Evolutionary conservation across 495 filamentous ascomycete genomes (phyloP), one percentile per base, ranked within the genome.

Genomic region (Annulohypoxylon maeteangense): DNA sequence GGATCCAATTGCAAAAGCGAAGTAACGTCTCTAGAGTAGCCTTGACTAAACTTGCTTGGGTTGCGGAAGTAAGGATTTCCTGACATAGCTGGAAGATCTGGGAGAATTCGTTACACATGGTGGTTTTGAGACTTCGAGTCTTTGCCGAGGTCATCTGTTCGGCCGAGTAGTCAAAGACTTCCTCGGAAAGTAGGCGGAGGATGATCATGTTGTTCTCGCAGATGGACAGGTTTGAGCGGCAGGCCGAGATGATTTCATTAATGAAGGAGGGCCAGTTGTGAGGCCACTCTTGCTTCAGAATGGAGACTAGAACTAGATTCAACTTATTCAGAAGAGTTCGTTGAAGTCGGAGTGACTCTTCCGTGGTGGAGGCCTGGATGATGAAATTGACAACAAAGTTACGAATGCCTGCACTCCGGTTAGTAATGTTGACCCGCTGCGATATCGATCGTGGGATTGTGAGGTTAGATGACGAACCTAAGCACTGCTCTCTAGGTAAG

Each of bases 131-230:
- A 72, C 97, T 97, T 75, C 94, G 90, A 22, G 94, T 95, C 84
- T 98, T 99, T 25, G 89, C 87, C 29, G 94, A 97, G 11, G 96
- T 99, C 95, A 98, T 97, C 78, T 97, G 93, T 71, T 98, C 95
- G 55, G 95, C 94, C 6, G 96, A 98, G 78, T 93, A 99, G 80
- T 99, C 95, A 76, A 99, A 98, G 6, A 98, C 95, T 81, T 98
- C 95, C 79, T 99, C 95, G 8, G 95, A 98, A 38, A 99, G 86
- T 70, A 99, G 83, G 50, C 96, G 90, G 40, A 99, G 90, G 65
- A 99, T 98, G 44, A 91, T 93, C 96, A 99, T 99, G 82, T 99
- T 99, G 83, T 99, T 99, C 82, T 99, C 95, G 84, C 95, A 99
- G 74, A 98, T 95, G 2, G 95, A 94, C 31, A 98, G 86, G 79